Conservation (phyloP, 2,329 filamentous ascomycete genomes). For the Penicillium thymicola region DNA sequence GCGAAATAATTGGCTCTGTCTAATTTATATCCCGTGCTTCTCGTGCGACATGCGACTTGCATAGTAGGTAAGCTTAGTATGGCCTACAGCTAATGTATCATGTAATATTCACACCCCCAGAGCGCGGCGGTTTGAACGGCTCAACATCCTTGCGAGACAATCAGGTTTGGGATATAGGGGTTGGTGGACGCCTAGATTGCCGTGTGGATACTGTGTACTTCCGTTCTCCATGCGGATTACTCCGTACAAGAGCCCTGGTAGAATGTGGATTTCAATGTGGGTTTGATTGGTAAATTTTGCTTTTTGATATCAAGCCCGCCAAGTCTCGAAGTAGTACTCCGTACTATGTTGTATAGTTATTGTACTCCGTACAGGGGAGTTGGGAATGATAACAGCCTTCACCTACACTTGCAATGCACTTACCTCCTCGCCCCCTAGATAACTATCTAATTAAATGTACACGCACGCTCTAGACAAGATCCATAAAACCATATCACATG, state of each 20-base stretch:
- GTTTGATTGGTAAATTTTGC: background rate
- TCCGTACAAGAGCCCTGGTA: background rate
- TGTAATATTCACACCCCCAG: background rate
- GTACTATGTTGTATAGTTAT: too few relatives aligned
- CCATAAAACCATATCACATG: constrained; percentile 1
- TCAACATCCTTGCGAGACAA: background rate
- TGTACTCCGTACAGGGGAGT: background rate
- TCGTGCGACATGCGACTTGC: background rate
- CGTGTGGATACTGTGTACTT: background rate
- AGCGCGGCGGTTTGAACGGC: background rate
- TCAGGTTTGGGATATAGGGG: background rate
- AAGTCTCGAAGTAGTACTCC: background rate
- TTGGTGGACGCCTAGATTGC: background rate
- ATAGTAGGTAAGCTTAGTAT: constrained; percentile 5
- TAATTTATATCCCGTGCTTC: constrained; percentile 2
- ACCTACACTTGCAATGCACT: background rate
- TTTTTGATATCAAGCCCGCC: background rate
- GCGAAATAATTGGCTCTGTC: background rate
- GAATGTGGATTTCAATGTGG: background rate
- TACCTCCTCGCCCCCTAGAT: background rate
- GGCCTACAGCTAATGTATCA: background rate
- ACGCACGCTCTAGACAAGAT: background rate
- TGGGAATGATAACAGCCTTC: background rate
- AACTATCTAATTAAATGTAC: constrained; percentile 1
- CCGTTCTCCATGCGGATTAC: background rate